Evolutionary conservation across 2,329 filamentous ascomycete species (phyloP).

Genomic region (Colletotrichum salicis): DNA sequence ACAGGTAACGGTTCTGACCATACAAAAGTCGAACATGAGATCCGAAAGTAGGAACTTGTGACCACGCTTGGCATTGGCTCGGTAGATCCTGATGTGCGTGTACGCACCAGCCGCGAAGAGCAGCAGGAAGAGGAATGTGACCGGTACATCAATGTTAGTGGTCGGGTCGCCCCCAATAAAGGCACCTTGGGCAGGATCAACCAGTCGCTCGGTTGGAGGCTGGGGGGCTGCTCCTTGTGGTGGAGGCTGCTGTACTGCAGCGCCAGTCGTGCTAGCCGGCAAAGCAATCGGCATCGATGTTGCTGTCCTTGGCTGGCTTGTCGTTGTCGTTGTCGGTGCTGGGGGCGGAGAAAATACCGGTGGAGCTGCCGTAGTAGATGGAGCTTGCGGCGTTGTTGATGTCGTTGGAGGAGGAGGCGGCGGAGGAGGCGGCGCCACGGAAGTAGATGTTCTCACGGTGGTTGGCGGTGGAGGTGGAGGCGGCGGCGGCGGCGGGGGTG

Average conservation of each 20-base stretch:
- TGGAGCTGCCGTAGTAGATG: not conserved
- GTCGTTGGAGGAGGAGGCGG: not conserved
- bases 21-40: slow-evolving; percentile 51
- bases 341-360: not conserved
- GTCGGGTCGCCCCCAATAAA: slow-evolving; percentile 31
- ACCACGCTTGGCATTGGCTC: slow-evolving; percentile 44
- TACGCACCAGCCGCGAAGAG: slow-evolving; percentile 40
- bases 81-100: slow-evolving; percentile 41
- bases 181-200: slow-evolving; percentile 22
- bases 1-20: slow-evolving; percentile 48
- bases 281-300: slow-evolving; percentile 2
- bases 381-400: not conserved
- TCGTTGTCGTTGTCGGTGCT: not conserved
- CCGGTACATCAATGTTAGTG: slow-evolving; percentile 37
- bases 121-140: slow-evolving; percentile 41
- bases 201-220: slow-evolving; percentile 5
- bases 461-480: not conserved
- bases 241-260: slow-evolving; percentile 1
- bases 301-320: not conserved
- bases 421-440: not conserved
- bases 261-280: slow-evolving; percentile 17
- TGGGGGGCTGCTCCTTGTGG: not conserved
- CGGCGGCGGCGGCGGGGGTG: slow-evolving; percentile 4
- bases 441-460: not conserved
- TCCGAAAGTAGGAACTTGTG: slow-evolving; percentile 53